A percentile compares a stretch with the other conserved stretches of the same genome.
These are phyloP conservation scores for Canavalia ensiformis DNA, from an alignment of 306 rosid genomes.

Conservation along the genomic window DNA sequence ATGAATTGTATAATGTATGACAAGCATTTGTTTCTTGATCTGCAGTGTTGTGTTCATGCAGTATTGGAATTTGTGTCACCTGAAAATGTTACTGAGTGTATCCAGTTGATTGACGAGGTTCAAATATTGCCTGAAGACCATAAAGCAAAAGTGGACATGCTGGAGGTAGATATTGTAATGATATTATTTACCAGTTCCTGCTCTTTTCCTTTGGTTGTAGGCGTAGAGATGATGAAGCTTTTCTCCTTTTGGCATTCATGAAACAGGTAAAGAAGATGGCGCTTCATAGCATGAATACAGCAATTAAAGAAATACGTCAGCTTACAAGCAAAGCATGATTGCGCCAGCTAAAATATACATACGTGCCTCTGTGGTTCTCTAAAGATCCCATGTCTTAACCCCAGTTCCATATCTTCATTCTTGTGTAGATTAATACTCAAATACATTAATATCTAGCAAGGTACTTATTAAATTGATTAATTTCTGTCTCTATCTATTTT, in stretches of 20 bases:
- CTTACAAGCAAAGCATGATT: slow-evolving; percentile 78
- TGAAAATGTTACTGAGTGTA: slow-evolving; percentile 75
- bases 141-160: slow-evolving; percentile 77
- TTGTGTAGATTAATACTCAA: slow-evolving; percentile 48
- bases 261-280: slow-evolving; percentile 91
- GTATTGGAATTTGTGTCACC: slow-evolving; percentile 91
- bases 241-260: slow-evolving; percentile 37
- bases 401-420: slow-evolving; percentile 39
- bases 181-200: slow-evolving; percentile 34
- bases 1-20: slow-evolving; percentile 33
- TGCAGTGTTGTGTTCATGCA: slow-evolving; percentile 90
- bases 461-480: slow-evolving; percentile 44
- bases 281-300: slow-evolving; percentile 73
- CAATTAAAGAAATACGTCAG: slow-evolving; percentile 83
- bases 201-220: slow-evolving; percentile 32
- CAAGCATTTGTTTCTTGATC: slow-evolving; percentile 43
- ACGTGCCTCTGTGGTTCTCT: slow-evolving; percentile 7
- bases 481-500: slow-evolving; percentile 35
- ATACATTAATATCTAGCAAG: slow-evolving; percentile 46
- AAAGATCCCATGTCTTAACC: slow-evolving; percentile 24
- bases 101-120: slow-evolving; percentile 75
- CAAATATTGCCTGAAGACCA: slow-evolving; percentile 76
- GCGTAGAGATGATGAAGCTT: slow-evolving; percentile 25
- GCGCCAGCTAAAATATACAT: slow-evolving; percentile 30
- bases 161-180: slow-evolving; percentile 67